Conservation (phyloP, 768 basidiomycete genomes). For the Fibroporia radiculosa region DNA sequence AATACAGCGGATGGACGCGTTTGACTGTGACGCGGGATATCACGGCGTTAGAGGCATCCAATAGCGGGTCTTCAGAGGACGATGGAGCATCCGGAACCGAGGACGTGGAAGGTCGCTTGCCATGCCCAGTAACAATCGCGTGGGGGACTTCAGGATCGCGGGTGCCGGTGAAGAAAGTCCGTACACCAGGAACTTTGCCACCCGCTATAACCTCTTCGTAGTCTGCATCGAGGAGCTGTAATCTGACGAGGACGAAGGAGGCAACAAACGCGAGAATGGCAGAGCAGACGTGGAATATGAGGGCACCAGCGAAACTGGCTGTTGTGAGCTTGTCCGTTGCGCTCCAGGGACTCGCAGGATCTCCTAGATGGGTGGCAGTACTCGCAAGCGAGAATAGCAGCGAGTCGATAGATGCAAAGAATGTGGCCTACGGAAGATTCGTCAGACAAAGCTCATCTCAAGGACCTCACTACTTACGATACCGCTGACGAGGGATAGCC, state of each 20-base stretch:
- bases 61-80: not conserved
- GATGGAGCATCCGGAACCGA: not conserved
- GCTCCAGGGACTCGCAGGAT: slow-evolving; percentile 13
- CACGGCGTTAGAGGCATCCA: not conserved
- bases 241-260: slow-evolving; percentile 48
- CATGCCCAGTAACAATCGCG: not conserved
- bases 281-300: slow-evolving; percentile 39
- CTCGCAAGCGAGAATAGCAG: slow-evolving; percentile 31
- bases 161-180: not conserved
- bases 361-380: slow-evolving; percentile 1
- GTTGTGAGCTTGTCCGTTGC: slow-evolving; percentile 11
- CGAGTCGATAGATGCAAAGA: slow-evolving; percentile 55
- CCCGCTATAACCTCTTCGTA: slow-evolving; percentile 27
- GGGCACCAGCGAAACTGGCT: slow-evolving; percentile 11
- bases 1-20: slow-evolving; percentile 2
- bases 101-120: not conserved
- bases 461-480: slow-evolving; percentile 32
- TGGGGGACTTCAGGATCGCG: not conserved
- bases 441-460: not conserved
- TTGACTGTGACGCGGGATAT: not conserved
- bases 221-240: slow-evolving; percentile 46
- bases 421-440: slow-evolving; percentile 38
- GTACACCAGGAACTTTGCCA: slow-evolving; percentile 16
- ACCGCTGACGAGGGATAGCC: slow-evolving; percentile 50
- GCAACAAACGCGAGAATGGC: slow-evolving; percentile 44